Evolutionary conservation across 345 rosid species (phyloP), one percentile per base, ranked within the genome.

Genomic region (Sapria himalayana): DNA sequence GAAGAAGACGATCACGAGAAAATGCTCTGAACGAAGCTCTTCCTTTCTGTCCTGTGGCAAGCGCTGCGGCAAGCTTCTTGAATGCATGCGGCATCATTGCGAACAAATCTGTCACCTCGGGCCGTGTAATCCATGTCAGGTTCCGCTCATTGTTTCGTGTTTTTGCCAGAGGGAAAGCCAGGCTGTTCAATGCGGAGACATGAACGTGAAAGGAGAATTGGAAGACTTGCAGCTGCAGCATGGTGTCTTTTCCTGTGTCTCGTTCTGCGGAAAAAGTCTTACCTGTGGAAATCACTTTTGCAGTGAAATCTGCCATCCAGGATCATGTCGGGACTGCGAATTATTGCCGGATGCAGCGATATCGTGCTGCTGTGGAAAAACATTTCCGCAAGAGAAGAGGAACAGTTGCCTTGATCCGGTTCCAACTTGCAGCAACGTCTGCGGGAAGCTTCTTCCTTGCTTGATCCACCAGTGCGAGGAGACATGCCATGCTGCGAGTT

Each of bases 281-380:
- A 56, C 51, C 45, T 79, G 95, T 54, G 79, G 84, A 31, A 72
- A 77, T 51, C 99, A 89, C 56, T 35, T 18, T 3, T 89, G 95
- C 33, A 29, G 46, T 8, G 74, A 77, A 18, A 54, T 45, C 22
- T 89, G 99, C 54, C 99, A 89, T 50, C 81, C 95, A 23, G 95
- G 81, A 29, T 65, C 76, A 39, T 89, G 95, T 40, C 81, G 75
- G 43, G 79, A 71, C 46, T 89, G 93, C 40, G 64, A 58, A 34
- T 66, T 84, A 5, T 49, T 80, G 39, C 93, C 93, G 23, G 59
- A 60, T 50, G 75, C 46, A 66, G 63, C 80, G 31, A 67, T 49
- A 59, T 63, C 95, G 11, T 89, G 95, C 49, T 50, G 62, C 43
- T 84, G 99, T 64, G 92, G 99, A 32, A 77, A 89, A 58, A 71